phyloP scores from a whole-genome alignment of 164 flowering plant species.

The Kalanchoe fedtschenkoi region DNA sequence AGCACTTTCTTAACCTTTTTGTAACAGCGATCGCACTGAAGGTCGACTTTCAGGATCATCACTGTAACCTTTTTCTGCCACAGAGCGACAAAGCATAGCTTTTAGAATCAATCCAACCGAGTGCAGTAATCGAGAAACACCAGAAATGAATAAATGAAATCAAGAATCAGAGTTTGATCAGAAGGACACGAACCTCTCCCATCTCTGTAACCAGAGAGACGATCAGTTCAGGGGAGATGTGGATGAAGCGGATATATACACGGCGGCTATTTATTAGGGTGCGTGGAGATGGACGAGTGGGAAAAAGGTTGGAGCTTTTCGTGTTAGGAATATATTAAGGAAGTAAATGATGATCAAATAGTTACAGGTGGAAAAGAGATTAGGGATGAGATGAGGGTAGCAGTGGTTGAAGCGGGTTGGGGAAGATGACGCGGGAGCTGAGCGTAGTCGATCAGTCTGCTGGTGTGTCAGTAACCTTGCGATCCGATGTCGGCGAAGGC shows the following conservation, averaged over 20 bases:
- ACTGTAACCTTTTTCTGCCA: conserved; percentile 12
- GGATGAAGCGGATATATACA: background rate
- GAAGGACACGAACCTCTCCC: background rate
- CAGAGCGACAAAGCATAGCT: background rate
- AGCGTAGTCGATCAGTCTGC: background rate
- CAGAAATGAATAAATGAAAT: background rate
- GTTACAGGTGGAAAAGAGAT: background rate
- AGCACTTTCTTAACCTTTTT: conserved; percentile 42
- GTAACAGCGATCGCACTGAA: conserved; percentile 34
- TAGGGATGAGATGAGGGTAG: background rate
- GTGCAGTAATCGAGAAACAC: background rate
- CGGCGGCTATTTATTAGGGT: background rate
- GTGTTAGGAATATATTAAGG: no score
- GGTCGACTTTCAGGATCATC: conserved; percentile 44
- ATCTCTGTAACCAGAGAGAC: background rate
- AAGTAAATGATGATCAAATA: no score
- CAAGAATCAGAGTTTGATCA: background rate
- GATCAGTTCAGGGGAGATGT: background rate
- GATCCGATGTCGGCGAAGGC: background rate
- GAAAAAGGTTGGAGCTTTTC: background rate
- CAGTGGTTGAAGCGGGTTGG: background rate
- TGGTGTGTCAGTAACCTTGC: background rate
- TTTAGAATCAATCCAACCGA: no score
- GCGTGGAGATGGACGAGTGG: background rate
- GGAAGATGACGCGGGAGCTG: background rate